Evolutionary conservation across 345 rosid species (phyloP).

Genomic region (Eucalyptus cloeziana): DNA sequence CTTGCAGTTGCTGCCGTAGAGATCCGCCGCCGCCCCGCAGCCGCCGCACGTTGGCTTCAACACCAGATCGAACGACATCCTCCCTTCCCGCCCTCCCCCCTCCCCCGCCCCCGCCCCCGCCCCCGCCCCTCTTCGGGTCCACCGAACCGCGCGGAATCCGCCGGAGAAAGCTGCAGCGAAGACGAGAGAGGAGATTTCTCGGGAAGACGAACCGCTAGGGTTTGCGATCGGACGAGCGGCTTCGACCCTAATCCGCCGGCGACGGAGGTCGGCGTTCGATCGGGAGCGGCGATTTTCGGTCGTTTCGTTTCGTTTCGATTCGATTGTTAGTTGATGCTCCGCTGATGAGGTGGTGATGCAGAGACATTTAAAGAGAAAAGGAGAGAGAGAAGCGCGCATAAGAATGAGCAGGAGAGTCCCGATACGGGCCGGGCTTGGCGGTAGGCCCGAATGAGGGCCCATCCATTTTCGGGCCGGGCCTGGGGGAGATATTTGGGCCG

Average conservation of each 20-base stretch:
- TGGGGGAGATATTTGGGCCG: background rate
- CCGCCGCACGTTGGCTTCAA: constrained; percentile 70
- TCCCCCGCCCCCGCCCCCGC: background rate
- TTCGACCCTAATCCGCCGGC: background rate
- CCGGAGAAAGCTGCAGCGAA: background rate
- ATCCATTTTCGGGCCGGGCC: background rate
- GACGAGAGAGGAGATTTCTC: background rate
- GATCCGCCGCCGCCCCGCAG: constrained; percentile 58
- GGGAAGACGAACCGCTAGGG: background rate
- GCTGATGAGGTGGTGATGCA: background rate
- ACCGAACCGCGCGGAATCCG: background rate
- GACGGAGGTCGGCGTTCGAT: background rate
- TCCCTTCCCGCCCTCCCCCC: background rate
- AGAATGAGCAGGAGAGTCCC: background rate
- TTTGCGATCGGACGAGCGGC: background rate
- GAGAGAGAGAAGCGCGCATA: background rate
- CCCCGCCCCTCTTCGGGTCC: background rate
- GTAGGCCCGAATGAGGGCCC: background rate
- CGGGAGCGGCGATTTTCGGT: background rate
- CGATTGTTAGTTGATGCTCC: background rate
- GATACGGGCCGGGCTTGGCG: background rate
- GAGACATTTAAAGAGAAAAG: background rate
- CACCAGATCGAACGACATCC: constrained; percentile 64
- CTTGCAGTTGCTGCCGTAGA: constrained; percentile 88
- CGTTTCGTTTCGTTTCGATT: background rate